Conservation (phyloP, 352 stramenopile genomes). For the Pythium folliculosum region DNA sequence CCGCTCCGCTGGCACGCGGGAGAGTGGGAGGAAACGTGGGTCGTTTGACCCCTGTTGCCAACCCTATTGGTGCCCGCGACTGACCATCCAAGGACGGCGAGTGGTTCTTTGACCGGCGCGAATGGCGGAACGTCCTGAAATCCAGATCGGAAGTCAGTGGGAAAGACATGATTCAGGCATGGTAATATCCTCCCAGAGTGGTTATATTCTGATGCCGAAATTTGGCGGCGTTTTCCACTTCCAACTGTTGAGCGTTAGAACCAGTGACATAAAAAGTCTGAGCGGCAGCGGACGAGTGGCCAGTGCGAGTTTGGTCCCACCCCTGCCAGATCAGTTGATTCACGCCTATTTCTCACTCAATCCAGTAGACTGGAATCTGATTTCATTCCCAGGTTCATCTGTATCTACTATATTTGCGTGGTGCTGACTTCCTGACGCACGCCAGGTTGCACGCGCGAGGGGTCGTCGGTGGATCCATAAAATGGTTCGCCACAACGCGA, state of each 20-base stretch:
- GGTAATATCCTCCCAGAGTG: not conserved
- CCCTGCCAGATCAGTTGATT: slow-evolving; percentile 2
- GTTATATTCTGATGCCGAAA: not conserved
- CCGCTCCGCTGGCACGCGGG: not conserved
- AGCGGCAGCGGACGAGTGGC: not conserved
- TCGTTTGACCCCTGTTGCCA: not conserved
- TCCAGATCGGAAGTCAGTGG: slow-evolving; percentile 9
- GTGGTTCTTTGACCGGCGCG: slow-evolving; percentile 13
- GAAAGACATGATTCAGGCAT: not conserved
- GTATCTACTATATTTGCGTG: not conserved
- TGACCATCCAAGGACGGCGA: slow-evolving; percentile 4
- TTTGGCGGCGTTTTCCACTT: not conserved
- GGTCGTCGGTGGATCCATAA: not conserved
- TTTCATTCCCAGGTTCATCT: not conserved
- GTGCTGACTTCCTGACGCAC: not conserved
- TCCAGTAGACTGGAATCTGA: not conserved
- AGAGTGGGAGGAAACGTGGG: slow-evolving; percentile 6
- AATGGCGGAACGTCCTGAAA: slow-evolving; percentile 16
- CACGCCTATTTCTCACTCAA: not conserved
- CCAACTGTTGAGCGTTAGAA: not conserved
- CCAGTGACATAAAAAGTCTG: not conserved
- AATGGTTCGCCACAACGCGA: not conserved
- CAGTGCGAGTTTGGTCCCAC: slow-evolving; percentile 6
- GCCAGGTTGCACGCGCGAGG: not conserved
- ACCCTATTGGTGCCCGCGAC: slow-evolving; percentile 1